Evolutionary conservation across 352 stramenopile genomes (phyloP), one percentile per base, ranked within the genome.

Genomic region (Pythium phragmiticola): DNA sequence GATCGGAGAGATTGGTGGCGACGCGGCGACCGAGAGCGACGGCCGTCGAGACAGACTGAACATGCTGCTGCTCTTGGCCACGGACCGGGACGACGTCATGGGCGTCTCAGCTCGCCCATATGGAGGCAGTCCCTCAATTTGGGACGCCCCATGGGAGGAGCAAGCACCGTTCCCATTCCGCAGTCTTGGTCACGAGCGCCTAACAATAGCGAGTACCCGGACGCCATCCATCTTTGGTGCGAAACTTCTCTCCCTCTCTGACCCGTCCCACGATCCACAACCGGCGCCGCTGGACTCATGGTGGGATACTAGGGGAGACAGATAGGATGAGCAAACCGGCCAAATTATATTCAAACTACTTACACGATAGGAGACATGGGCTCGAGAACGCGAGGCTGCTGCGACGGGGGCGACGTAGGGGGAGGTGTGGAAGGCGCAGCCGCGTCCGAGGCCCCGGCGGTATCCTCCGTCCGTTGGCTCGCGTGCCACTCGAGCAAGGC

Each of bases 21-120:
- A 30, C 28, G 55, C 45, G 9, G 55, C 33, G 0, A 41, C 42
- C 21, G 42, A 58, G 37, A 71, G 28, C 47, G 65, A 71, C 46
- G 65, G 57, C 41, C 65, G 57, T 14, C 65, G 65, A 47, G 65
- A 26, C 37, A 72, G 45, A 57, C 59, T 60, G 55, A 72, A 72
- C 65, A 72, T 72, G 65, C 52, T 72, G 53, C 46, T 60, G 52
- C 59, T 64, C 41, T 64, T 68, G 41, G 54, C 36, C 60, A 66
- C 64, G 50, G 64, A 57, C 26, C 64, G 41, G 23, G 64, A 66
- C 64, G 64, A 63, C 47, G 64, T 70, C 64, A 65, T 65, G 28
- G 37, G 34, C 34, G 34, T 39, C 34, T 39, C 49, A 46, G 33
- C 14, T 59, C 47, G 47, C 37, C 47, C 58, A 65, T 65, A 26